Evolutionary conservation across 2,329 filamentous ascomycete species (phyloP), one percentile per base, ranked within the genome.

Genomic region (Graphilbum ipis-grandicollis): DNA sequence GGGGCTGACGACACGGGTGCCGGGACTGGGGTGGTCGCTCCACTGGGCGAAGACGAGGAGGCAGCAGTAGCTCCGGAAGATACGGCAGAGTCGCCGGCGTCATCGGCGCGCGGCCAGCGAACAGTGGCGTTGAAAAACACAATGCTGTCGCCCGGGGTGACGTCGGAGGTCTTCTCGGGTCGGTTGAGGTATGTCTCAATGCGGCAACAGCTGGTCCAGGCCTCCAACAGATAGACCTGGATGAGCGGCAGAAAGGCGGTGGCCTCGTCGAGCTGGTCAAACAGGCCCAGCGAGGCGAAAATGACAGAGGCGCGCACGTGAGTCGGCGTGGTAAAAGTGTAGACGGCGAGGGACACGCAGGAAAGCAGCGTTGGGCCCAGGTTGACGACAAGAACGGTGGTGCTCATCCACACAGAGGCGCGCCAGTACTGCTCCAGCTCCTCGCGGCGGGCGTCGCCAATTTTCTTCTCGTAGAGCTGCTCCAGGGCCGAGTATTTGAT

Each of bases 401-500:
- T 37, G 33, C 49, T 51, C 39, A 49, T 49, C 47, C 50, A 55
- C 4, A 50, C 35, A 18, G 47, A 47, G 2, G 50, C 48, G 21
- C 43, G 51, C 51, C 53, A 54, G 38, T 50, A 54, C 36, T 54
- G 51, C n/a, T 39, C 41, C 18, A 57, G 45, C 45, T 57, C 54
- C 19, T 54, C 50, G 34, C 54, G 50, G 21, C 54, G 49, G 31
- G 47, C 51, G n/a, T 49, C 42, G 23, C 54, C 32, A 14, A 57
- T 55, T 41, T 52, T 55, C 28, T 45, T 40, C 39, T 56, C 52
- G 48, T 51, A 56, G 23, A 53, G 45, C 22, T 49, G 43, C 37
- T 57, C 54, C 10, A 56, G 47, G 9, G 53, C 54, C 4, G 54
- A 55, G 42, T 54, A 56, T 36, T 53, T 52, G 49, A 57, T 56